Percentiles rank a stretch among this genome's conserved stretches.
These are phyloP conservation scores for Amanita thiersii DNA, from an alignment of 768 basidiomycete species.

Conservation along the genomic window DNA sequence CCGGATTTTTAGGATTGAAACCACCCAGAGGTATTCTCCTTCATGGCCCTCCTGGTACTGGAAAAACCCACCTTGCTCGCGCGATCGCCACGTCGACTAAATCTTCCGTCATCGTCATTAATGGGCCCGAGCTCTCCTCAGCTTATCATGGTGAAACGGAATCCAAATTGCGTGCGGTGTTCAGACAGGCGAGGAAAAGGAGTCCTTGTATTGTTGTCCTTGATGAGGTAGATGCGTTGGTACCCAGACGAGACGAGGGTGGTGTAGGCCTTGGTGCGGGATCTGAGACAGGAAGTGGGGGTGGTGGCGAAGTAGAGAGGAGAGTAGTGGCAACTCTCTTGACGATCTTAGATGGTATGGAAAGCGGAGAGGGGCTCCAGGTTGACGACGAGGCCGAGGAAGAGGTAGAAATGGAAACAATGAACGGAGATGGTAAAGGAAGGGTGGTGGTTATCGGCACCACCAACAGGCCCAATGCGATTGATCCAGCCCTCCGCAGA, in stretches of 20 bases:
- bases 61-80: slow-evolving; percentile 94
- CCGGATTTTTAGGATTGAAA: slow-evolving; percentile 57
- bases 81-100: slow-evolving; percentile 85
- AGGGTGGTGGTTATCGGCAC: slow-evolving; percentile 94
- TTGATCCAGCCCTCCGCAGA: slow-evolving; percentile 84
- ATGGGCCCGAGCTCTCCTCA: slow-evolving; percentile 91
- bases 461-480: slow-evolving; percentile 91
- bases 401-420: neutral
- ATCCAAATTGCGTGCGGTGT: slow-evolving; percentile 81
- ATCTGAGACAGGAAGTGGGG: slow-evolving; percentile 29
- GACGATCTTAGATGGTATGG: slow-evolving; percentile 91
- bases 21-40: slow-evolving; percentile 94
- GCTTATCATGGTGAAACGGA: slow-evolving; percentile 98
- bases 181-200: slow-evolving; percentile 70
- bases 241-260: slow-evolving; percentile 82
- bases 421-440: slow-evolving; percentile 27
- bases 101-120: slow-evolving; percentile 86
- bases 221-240: slow-evolving; percentile 94
- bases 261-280: slow-evolving; percentile 22
- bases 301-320: slow-evolving; percentile 90
- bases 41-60: slow-evolving; percentile 95
- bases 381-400: neutral
- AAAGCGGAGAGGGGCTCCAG: slow-evolving; percentile 26
- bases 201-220: slow-evolving; percentile 91
- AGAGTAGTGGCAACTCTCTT: slow-evolving; percentile 92